Evolutionary conservation across 176 grass and related monocot genomes (phyloP).

Genomic region (Ananas comosus): DNA sequence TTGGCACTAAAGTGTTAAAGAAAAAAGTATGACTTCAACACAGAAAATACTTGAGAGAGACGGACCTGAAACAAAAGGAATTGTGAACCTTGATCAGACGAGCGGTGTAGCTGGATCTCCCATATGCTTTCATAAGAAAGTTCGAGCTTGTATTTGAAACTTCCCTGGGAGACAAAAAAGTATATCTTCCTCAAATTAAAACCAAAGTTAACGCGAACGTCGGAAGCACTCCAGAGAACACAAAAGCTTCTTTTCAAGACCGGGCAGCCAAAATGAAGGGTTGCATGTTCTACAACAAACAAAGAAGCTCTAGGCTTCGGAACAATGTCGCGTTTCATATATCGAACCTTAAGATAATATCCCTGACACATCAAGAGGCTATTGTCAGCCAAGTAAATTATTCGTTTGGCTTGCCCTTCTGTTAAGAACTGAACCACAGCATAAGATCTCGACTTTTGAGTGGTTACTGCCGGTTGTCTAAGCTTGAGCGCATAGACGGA

Average conservation of each 20-base stretch:
- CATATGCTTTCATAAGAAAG: constrained; percentile 89
- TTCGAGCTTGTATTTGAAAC: constrained; percentile 52
- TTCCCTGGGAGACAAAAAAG: constrained; percentile 28
- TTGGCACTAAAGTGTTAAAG: constrained; percentile 4
- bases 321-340: constrained; percentile 49
- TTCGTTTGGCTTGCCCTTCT: constrained; percentile 25
- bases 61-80: constrained; percentile 80
- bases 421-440: constrained; percentile 63
- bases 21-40: not conserved
- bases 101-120: constrained; percentile 76
- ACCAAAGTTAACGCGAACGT: constrained; percentile 59
- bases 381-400: constrained; percentile 13
- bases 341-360: constrained; percentile 29
- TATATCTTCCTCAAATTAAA: constrained; percentile 65
- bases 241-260: constrained; percentile 44
- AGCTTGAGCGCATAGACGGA: constrained; percentile 62
- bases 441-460: constrained; percentile 41
- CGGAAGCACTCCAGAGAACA: constrained; percentile 23
- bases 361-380: not conserved
- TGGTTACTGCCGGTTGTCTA: constrained; percentile 34
- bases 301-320: constrained; percentile 51
- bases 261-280: constrained; percentile 57
- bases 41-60: constrained; percentile 8
- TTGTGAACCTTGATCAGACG: constrained; percentile 38
- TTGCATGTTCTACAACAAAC: constrained; percentile 33